These are phyloP conservation scores for Arxiozyma heterogenica DNA, from an alignment of 1,139 yeast species.

Conservation along the genomic window DNA sequence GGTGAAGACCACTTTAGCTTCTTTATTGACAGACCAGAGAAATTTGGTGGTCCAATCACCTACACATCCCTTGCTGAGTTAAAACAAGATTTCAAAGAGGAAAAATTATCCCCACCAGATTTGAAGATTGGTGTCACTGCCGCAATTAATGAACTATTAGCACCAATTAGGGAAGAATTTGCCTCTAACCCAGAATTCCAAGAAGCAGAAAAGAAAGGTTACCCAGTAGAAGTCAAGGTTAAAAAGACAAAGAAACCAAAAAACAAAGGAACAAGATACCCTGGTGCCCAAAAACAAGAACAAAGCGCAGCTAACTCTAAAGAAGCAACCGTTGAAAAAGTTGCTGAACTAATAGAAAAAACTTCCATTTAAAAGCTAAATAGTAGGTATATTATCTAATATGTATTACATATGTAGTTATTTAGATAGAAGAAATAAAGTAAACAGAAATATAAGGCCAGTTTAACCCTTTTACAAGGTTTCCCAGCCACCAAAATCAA, in stretches of 20 bases:
- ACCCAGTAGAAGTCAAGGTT: conserved; percentile 62
- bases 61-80: conserved; percentile 62
- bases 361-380: conserved; percentile 23
- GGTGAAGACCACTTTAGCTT: conserved; percentile 52
- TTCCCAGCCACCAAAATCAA: conserved; percentile 95
- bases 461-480: conserved; percentile 41
- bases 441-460: background rate
- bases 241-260: conserved; percentile 70
- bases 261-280: conserved; percentile 79
- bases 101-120: conserved; percentile 83
- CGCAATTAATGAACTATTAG: conserved; percentile 68
- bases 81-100: conserved; percentile 60
- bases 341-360: conserved; percentile 32
- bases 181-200: conserved; percentile 58
- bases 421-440: background rate
- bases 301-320: conserved; percentile 1
- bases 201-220: conserved; percentile 67
- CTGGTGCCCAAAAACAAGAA: conserved; percentile 40
- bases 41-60: conserved; percentile 87
- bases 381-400: background rate
- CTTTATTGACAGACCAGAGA: conserved; percentile 82
- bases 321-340: conserved; percentile 23
- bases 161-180: conserved; percentile 73
- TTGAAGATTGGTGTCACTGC: conserved; percentile 87
- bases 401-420: background rate